These are phyloP conservation scores for Penicillium sp. DNA, from an alignment of 2,329 filamentous ascomycete species.

Conservation along the genomic window DNA sequence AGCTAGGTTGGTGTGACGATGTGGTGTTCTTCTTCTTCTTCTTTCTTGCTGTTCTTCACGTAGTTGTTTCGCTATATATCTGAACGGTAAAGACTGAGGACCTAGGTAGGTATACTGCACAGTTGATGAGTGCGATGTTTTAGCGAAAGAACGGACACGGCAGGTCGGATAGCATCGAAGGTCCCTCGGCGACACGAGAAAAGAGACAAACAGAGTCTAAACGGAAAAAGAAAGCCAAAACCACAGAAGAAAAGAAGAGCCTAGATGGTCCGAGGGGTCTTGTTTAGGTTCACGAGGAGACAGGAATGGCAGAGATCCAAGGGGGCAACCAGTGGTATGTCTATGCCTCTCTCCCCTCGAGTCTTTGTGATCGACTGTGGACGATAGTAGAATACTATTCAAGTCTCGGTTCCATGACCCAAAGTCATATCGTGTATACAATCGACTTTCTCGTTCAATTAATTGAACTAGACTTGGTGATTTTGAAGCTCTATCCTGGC, in stretches of 20 bases:
- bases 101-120: not conserved
- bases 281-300: slow-evolving; percentile 25
- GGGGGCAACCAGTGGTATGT: slow-evolving; percentile 27
- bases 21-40: not conserved
- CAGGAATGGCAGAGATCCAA: slow-evolving; percentile 24
- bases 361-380: not conserved
- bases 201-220: slow-evolving; percentile 15
- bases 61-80: not conserved
- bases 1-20: not conserved
- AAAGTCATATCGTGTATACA: not conserved
- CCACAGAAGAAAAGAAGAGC: slow-evolving; percentile 23
- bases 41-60: not conserved
- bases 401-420: not conserved
- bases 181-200: slow-evolving; percentile 23
- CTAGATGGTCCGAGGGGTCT: slow-evolving; percentile 26
- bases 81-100: slow-evolving; percentile 15
- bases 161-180: slow-evolving; percentile 57
- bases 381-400: not conserved
- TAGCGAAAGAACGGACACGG: slow-evolving; percentile 28
- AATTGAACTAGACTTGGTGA: not conserved
- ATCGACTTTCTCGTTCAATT: not conserved
- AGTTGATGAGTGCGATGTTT: slow-evolving; percentile 15
- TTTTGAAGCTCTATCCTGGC: not conserved
- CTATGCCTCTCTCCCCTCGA: slow-evolving; percentile 1
- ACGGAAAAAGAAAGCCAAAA: slow-evolving; percentile 15